phyloP scores from a whole-genome alignment of 2,329 filamentous ascomycete species.

The Paecilomyces formosus region DNA sequence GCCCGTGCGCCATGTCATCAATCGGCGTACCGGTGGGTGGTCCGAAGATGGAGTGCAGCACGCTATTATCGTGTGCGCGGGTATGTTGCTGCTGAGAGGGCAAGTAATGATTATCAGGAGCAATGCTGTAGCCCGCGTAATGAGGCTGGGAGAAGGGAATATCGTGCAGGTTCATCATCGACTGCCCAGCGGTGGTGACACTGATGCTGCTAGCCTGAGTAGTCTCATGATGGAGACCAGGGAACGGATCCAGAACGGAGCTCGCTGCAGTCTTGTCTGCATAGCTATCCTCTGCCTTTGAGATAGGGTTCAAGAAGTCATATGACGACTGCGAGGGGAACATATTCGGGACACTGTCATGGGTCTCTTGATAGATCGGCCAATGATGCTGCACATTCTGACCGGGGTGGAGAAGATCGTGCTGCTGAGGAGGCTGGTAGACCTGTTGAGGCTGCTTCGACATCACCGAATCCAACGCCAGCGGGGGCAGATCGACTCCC shows the following conservation, averaged over 20 bases:
- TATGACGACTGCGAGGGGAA: constrained; percentile 24
- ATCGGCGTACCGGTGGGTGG: constrained; percentile 20
- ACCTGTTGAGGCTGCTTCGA: constrained; percentile 22
- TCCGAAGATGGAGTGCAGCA: constrained; percentile 25
- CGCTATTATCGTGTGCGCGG: constrained; percentile 22
- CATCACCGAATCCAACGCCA: constrained; percentile 28
- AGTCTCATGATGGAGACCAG: constrained; percentile 21
- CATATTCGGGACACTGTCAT: constrained; percentile 27
- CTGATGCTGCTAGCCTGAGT: constrained; percentile 22
- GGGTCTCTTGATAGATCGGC: constrained; percentile 26
- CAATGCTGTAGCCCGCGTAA: constrained; percentile 21
- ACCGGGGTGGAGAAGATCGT: constrained; percentile 24
- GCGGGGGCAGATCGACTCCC: constrained; percentile 28
- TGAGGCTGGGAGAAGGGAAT: constrained; percentile 23
- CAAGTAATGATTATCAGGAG: constrained; percentile 26
- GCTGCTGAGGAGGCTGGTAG: constrained; percentile 23
- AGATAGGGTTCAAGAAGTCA: constrained; percentile 27
- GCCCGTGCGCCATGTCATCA: constrained; percentile 25
- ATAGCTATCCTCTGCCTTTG: constrained; percentile 25
- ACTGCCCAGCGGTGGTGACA: constrained; percentile 18
- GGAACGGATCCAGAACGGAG: constrained; percentile 28
- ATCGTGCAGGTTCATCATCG: constrained; percentile 30
- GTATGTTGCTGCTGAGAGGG: constrained; percentile 21
- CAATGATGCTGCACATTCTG: constrained; percentile 24
- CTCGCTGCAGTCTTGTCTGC: constrained; percentile 27